Conservation (phyloP, 768 basidiomycete genomes). For the Termitomyces sp. region DNA sequence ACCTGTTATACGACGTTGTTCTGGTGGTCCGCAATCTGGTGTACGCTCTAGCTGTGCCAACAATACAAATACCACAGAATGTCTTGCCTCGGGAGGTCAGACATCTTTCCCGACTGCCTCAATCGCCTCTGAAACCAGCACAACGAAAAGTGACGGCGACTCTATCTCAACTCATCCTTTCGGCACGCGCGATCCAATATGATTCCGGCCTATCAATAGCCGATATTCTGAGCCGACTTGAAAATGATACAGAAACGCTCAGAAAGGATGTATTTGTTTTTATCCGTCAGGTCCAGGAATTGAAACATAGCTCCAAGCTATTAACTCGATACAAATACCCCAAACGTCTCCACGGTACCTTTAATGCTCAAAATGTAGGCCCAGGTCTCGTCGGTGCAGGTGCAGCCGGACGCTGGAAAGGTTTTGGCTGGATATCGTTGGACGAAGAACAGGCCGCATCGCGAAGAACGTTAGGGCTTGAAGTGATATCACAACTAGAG, state of each 20-base stretch:
- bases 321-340: conserved; percentile 23
- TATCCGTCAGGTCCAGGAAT: conserved; percentile 60
- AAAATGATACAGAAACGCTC: conserved; percentile 70
- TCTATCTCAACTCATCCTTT: conserved; percentile 82
- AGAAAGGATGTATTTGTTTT: conserved; percentile 67
- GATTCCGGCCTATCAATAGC: conserved; percentile 59
- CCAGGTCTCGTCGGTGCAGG: conserved; percentile 77
- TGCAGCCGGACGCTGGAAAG: conserved; percentile 74
- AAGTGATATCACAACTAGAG: conserved; percentile 51
- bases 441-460: conserved; percentile 45
- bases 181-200: conserved; percentile 85
- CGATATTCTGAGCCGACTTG: conserved; percentile 66
- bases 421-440: conserved; percentile 73
- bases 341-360: conserved; percentile 58
- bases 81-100: conserved; percentile 48
- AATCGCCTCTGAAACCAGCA: conserved; percentile 66
- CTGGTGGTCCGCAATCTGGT: conserved; percentile 68
- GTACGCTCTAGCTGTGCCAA: conserved; percentile 57
- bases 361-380: conserved; percentile 61
- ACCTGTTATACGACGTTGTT: conserved; percentile 56
- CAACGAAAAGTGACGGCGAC: conserved; percentile 87
- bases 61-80: conserved; percentile 54
- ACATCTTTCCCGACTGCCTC: conserved; percentile 39
- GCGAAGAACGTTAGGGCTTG: conserved; percentile 42
- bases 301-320: conserved; percentile 31